Conservation (phyloP, 257 asterid genomes). For the Solanum virginianum region DNA sequence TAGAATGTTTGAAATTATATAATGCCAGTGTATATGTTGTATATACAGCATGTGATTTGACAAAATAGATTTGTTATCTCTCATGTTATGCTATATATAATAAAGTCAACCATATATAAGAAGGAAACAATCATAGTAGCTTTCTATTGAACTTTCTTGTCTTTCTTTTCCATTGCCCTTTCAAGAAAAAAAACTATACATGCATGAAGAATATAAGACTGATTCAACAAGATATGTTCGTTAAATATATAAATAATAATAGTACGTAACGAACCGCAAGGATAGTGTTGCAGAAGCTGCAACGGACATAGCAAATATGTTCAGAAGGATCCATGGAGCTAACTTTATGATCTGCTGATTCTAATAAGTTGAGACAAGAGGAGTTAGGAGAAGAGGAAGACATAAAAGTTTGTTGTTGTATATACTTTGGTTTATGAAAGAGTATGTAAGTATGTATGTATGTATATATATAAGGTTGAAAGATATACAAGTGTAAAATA, state of each 20-base stretch:
- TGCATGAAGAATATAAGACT: neutral
- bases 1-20: neutral
- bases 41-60: neutral
- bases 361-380: conserved; percentile 15
- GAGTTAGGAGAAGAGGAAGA: neutral
- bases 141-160: neutral
- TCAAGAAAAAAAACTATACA: neutral
- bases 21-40: neutral
- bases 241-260: neutral
- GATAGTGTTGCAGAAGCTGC: conserved; percentile 93
- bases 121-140: neutral
- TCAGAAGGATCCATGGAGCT: conserved; percentile 68
- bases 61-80: neutral
- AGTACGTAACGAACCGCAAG: conserved; percentile 75
- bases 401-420: neutral
- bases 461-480: neutral
- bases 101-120: neutral
- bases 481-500: neutral
- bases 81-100: neutral
- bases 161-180: neutral
- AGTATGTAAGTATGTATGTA: no score
- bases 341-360: neutral
- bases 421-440: neutral
- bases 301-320: conserved; percentile 92
- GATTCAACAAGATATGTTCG: neutral